Evolutionary conservation across 2,329 filamentous ascomycete species (phyloP).

Genomic region (Monilinia fructicola): DNA sequence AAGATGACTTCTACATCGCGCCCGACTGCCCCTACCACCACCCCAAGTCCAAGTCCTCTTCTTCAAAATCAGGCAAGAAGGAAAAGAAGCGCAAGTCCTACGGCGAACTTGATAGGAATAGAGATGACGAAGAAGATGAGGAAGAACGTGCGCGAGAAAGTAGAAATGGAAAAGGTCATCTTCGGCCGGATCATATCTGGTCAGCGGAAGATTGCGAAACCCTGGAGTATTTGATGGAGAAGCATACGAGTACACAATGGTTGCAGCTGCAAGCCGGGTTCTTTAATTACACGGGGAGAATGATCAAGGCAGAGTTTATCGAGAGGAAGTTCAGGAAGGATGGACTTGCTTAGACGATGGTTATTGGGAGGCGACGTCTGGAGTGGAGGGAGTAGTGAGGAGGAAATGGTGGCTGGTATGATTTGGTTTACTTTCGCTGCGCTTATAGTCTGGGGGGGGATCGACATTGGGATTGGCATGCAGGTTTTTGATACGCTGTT

Average conservation of each 20-base stretch:
- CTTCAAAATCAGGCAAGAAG: neutral
- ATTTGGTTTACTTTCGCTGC: neutral
- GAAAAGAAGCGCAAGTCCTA: slow-evolving; percentile 15
- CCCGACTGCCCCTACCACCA: slow-evolving; percentile 13
- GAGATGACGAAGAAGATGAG: neutral
- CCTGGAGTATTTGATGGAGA: slow-evolving; percentile 35
- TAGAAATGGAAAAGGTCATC: slow-evolving; percentile 6
- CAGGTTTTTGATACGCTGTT: neutral
- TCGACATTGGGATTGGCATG: neutral
- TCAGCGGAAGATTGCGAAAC: slow-evolving; percentile 36
- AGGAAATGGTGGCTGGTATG: no score
- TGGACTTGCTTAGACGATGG: slow-evolving; percentile 10
- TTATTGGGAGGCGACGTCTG: neutral
- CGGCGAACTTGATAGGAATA: slow-evolving; percentile 2
- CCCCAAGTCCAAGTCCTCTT: neutral
- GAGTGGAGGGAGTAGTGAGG: neutral
- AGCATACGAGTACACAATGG: slow-evolving; percentile 38
- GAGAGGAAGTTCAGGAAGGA: slow-evolving; percentile 38
- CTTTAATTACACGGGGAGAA: slow-evolving; percentile 40
- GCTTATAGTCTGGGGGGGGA: neutral
- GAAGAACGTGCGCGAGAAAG: neutral
- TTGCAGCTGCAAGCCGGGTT: slow-evolving; percentile 38
- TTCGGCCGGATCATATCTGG: slow-evolving; percentile 36
- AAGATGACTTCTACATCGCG: slow-evolving; percentile 5
- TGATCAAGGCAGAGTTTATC: slow-evolving; percentile 37